A percentile compares a stretch with the other conserved stretches of the same genome.
Evolutionary conservation across 116 monocot species (phyloP).

Genomic region (Cymodocea nodosa): DNA sequence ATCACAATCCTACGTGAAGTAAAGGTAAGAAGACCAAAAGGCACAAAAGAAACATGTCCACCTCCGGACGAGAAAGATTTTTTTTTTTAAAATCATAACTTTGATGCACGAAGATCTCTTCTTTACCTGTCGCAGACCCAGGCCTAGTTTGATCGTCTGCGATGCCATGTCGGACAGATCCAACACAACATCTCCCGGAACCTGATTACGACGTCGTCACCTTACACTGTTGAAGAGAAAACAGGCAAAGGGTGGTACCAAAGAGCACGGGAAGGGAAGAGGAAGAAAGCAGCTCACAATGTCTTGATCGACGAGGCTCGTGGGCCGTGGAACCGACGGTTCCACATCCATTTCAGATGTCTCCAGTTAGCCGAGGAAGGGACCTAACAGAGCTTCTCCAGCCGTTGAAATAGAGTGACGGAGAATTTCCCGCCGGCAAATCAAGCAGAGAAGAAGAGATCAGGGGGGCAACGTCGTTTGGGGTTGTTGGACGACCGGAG

Average conservation of each 20-base stretch:
- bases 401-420: too few relatives aligned
- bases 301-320: conserved; percentile 25
- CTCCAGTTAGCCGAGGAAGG: not conserved
- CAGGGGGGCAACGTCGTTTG: too few relatives aligned
- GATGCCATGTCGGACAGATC: conserved; percentile 54
- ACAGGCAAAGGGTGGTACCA: not conserved
- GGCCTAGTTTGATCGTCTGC: conserved; percentile 63
- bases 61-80: not conserved
- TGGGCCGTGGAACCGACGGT: not conserved
- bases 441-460: too few relatives aligned
- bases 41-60: not conserved
- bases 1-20: conserved; percentile 47
- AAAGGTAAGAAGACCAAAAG: not conserved
- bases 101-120: not conserved
- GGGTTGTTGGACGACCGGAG: too few relatives aligned
- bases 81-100: not conserved
- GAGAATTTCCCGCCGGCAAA: too few relatives aligned
- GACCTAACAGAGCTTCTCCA: not conserved
- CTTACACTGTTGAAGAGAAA: not conserved
- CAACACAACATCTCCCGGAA: conserved; percentile 72
- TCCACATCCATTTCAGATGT: conserved; percentile 8
- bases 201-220: conserved; percentile 15
- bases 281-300: conserved; percentile 25
- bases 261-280: not conserved
- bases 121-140: conserved; percentile 65